Evolutionary conservation across 768 basidiomycete species (phyloP), one percentile per base, ranked within the genome.

Genomic region (Hygrophorus russula): DNA sequence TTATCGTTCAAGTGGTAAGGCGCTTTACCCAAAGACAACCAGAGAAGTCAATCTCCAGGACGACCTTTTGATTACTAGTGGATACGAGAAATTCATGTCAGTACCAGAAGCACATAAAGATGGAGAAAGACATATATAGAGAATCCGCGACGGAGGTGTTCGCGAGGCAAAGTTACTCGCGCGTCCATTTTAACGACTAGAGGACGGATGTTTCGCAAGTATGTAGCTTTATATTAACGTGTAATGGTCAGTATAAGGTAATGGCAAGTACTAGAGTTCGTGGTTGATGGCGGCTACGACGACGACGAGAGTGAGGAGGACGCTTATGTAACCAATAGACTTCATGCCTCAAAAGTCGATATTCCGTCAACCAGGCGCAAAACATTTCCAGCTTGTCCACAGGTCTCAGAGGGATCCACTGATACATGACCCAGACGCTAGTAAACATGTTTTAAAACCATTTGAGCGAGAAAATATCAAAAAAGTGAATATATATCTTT

Each of bases 371-470:
- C 87, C 94, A 6, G 89, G 87, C 15, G 80, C 84, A 44, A 80
- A 82, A 55, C 93, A 97, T 58, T 98, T 94, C 53, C 93, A 97
- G 66, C 85, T 99, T 31, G 93, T 99, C 15, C 91, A 98, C 59
- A 76, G 96, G 47, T 97, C 93, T 6, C 92, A 92, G 56, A 69
- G 94, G 35, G 96, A 98, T 64, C 96, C 96, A 2, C 76, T 94
- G 39, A 90, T 92, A 50, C 83, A 98, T 55, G 93, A 98, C 53
- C 79, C 89, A 2, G 87, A 91, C 46, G 89, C 90, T 0, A 80
- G 80, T 41, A 74, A 79, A 49, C 81, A 90, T 59, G 92, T 99
- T n/a, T 70, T 98, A 36, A 94, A 89, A 57, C 72, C 78, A 5
- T 71, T 98, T 45, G 74, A 78, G 52, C 71, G 83, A 50, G 76